Evolutionary conservation across 2,329 filamentous ascomycete species (phyloP).

Genomic region (Orbilia oligospora): DNA sequence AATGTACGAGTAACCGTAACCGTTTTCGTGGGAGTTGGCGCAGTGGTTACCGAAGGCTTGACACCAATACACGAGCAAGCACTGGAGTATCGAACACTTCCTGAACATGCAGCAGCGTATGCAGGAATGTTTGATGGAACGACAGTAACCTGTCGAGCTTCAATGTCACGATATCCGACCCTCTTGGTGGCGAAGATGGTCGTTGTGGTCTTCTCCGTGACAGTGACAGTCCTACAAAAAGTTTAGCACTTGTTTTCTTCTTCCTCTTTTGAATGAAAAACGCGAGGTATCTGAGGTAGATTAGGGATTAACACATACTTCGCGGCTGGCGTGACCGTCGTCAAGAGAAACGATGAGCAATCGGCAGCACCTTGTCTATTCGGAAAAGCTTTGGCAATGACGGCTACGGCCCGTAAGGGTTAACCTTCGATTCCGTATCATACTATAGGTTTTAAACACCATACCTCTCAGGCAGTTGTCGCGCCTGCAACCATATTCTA

Average conservation of each 20-base stretch:
- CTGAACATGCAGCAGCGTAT: conserved; percentile 28
- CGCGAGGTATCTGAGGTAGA: too few relatives aligned
- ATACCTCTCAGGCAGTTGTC: conserved; percentile 28
- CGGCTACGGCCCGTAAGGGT: neutral
- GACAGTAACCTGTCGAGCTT: neutral
- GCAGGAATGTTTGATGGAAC: conserved; percentile 7
- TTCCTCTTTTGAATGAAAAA: too few relatives aligned
- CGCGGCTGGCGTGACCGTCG: conserved; percentile 14
- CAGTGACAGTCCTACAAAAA: neutral
- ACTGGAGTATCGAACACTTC: conserved; percentile 11
- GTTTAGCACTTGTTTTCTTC: neutral
- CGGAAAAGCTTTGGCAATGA: conserved; percentile 5
- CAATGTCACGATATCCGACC: neutral
- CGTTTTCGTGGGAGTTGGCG: neutral
- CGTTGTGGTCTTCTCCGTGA: neutral
- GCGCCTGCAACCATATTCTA: neutral
- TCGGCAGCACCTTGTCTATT: conserved; percentile 18
- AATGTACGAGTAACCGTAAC: neutral
- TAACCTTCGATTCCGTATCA: too few relatives aligned
- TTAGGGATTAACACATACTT: neutral
- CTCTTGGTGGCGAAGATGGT: neutral
- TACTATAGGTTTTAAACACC: neutral
- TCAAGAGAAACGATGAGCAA: conserved; percentile 17
- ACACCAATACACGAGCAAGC: conserved; percentile 37
- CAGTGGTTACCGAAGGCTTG: neutral